Evolutionary conservation across 1,284 basidiomycete genomes (phyloP).

Genomic region (Abortiporus biennis): DNA sequence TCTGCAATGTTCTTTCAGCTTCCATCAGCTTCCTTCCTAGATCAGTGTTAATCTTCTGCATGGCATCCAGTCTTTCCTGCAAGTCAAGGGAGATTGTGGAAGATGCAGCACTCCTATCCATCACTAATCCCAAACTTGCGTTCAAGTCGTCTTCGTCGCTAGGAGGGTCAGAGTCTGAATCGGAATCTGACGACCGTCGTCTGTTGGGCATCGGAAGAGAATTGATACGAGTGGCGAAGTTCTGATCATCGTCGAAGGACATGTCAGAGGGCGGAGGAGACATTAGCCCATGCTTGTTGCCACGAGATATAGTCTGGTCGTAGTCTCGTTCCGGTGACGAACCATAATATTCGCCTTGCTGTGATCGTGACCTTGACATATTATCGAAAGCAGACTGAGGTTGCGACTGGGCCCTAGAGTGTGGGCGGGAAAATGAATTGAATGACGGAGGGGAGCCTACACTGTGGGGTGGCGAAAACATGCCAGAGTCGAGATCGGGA

Average conservation of each 20-base stretch:
- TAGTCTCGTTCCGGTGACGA: neutral
- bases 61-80: constrained; percentile 58
- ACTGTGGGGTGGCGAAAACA: constrained; percentile 26
- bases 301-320: constrained; percentile 1
- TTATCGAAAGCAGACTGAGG: constrained; percentile 26
- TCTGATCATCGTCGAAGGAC: constrained; percentile 20
- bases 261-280: constrained; percentile 28
- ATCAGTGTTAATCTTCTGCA: constrained; percentile 71
- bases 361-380: constrained; percentile 9
- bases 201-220: constrained; percentile 34
- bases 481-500: constrained; percentile 10
- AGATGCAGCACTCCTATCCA: constrained; percentile 48
- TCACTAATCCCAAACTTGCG: constrained; percentile 47
- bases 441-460: constrained; percentile 37
- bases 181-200: constrained; percentile 27
- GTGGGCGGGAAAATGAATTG: constrained; percentile 44
- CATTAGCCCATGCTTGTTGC: constrained; percentile 17
- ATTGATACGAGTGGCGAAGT: constrained; percentile 28
- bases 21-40: constrained; percentile 67
- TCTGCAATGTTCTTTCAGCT: constrained; percentile 61
- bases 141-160: constrained; percentile 40
- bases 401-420: constrained; percentile 53
- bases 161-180: constrained; percentile 35
- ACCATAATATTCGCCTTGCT: neutral
- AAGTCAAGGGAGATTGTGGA: constrained; percentile 61